A percentile compares a stretch with the other conserved stretches of the same genome.
Conservation (phyloP, 75 land plant species). For the Azolla pinnata region DNA sequence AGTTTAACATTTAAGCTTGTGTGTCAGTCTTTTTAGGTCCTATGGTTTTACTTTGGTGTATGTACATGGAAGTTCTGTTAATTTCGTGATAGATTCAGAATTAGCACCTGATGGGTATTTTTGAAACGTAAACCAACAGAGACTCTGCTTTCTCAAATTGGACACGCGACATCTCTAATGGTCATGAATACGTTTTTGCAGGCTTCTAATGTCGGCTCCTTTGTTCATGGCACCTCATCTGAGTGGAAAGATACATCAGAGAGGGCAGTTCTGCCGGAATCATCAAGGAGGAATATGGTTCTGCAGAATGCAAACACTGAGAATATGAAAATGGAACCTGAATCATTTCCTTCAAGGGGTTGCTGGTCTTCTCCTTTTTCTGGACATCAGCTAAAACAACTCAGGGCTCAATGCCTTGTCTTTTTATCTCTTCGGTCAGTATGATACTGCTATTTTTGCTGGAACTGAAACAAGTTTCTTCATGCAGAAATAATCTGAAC, state of each 20-base stretch:
- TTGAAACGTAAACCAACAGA: background rate
- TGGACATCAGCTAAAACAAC: slow-evolving; percentile 93
- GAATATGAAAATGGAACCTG: background rate
- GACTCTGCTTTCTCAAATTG: background rate
- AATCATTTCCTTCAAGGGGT: background rate
- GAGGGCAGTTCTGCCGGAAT: too few relatives aligned
- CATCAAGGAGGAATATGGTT: too few relatives aligned
- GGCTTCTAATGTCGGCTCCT: background rate
- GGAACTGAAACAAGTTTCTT: too few relatives aligned
- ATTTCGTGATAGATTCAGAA: too few relatives aligned
- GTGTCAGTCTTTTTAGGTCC: too few relatives aligned
- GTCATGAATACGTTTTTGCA: background rate
- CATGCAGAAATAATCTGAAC: too few relatives aligned
- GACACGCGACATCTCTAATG: background rate
- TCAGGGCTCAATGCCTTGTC: slow-evolving; percentile 95
- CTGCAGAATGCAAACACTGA: background rate
- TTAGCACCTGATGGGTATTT: too few relatives aligned
- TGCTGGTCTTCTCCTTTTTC: slow-evolving; percentile 51
- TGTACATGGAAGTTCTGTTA: too few relatives aligned
- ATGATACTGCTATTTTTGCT: too few relatives aligned
- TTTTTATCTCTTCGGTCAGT: slow-evolving; percentile 76
- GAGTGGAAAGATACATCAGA: too few relatives aligned
- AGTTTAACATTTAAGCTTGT: too few relatives aligned
- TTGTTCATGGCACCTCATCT: background rate
- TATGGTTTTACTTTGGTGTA: too few relatives aligned